These are phyloP conservation scores for Cyclotella cryptica DNA, from an alignment of 108 stramenopile genomes.

Conservation along the genomic window DNA sequence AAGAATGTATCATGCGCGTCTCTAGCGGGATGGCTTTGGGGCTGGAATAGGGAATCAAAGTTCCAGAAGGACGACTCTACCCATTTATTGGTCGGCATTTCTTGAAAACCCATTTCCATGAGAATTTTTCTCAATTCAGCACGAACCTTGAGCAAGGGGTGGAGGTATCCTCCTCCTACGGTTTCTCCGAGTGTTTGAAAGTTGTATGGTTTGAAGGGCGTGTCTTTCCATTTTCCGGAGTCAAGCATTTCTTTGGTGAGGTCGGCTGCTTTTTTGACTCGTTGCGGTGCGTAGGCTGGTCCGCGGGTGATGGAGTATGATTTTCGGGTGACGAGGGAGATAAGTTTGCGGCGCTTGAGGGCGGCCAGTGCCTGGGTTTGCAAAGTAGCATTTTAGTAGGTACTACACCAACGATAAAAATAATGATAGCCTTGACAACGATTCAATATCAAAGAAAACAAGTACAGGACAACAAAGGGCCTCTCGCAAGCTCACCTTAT, in stretches of 20 bases:
- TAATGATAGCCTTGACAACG: neutral
- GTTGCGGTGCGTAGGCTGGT: constrained; percentile 76
- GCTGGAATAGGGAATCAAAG: constrained; percentile 99
- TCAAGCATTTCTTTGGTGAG: constrained; percentile 98
- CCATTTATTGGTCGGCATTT: constrained; percentile 99
- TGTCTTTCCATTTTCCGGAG: constrained; percentile 90
- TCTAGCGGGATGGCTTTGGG: constrained; percentile 99
- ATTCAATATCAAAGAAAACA: neutral
- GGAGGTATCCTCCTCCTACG: constrained; percentile 94
- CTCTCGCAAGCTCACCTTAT: constrained; percentile 49
- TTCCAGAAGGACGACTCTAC: constrained; percentile 99
- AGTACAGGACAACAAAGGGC: neutral
- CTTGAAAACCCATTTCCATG: constrained; percentile 98
- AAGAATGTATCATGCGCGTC: constrained; percentile 99
- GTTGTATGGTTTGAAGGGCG: constrained; percentile 97
- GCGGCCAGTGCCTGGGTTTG: constrained; percentile 42
- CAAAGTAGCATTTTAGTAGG: neutral
- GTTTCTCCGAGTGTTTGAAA: constrained; percentile 92
- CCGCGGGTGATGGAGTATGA: constrained; percentile 90
- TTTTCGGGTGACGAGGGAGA: constrained; percentile 83
- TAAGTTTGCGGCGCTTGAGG: constrained; percentile 72
- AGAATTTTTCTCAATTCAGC: constrained; percentile 96
- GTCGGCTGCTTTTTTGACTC: constrained; percentile 94
- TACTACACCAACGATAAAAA: neutral
- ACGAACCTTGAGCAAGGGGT: constrained; percentile 97